Base-by-base conservation (phyloP, 495 filamentous ascomycete genomes). In the Chlorociboria aeruginascens region DNA sequence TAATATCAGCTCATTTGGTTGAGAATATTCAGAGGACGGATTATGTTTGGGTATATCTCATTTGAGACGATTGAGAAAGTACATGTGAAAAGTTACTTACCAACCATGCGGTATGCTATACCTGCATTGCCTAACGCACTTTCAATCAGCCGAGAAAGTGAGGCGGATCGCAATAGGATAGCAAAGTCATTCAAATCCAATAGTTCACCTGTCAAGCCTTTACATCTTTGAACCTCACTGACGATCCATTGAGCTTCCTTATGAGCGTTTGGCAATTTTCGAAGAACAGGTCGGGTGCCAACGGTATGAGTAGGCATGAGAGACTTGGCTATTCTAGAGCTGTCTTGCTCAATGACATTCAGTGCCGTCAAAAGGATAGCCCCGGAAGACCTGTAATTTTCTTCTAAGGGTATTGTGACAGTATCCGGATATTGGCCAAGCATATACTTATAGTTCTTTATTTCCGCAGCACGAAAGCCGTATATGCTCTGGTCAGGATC, bases 401-500 rank as follows among this genome's bases (percentile, higher is more conserved):
- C 81, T 57, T 95, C 87, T n/a, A 99, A 70, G 13, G 87, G 78
- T 14, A 96, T 81, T 14, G 89, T 76, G 0, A 85, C 72, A 0
- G 87, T 90, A 37, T 85, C 79, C 0, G 77, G 76, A 58, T 88
- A 96, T 36, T 81, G 77, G 34, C 66, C 66, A 49, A 85, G 75
- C 78, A 99, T 82, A 1, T 82, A 73, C 50, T 76, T 74, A 33
- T 97, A 70, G 61, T 99, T 99, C 61, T 83, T 78, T 53, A 93
- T 89, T 64, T 99, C 92, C 16, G 93, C 93, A 4, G 87, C 90
- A n/a, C 93, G 82, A 70, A 94, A 99, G 6, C 90, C 86, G 59
- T 99, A 99, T 44, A 99, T 99, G 55, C 89, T 95, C 59, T 99
- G 93, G 61, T 99, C 92, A 7, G 93, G 93, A 60, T 99, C 92